A percentile compares a stretch with the other conserved stretches of the same genome.
Evolutionary conservation across 768 basidiomycete species (phyloP).

Genomic region (Lepiota venenata): DNA sequence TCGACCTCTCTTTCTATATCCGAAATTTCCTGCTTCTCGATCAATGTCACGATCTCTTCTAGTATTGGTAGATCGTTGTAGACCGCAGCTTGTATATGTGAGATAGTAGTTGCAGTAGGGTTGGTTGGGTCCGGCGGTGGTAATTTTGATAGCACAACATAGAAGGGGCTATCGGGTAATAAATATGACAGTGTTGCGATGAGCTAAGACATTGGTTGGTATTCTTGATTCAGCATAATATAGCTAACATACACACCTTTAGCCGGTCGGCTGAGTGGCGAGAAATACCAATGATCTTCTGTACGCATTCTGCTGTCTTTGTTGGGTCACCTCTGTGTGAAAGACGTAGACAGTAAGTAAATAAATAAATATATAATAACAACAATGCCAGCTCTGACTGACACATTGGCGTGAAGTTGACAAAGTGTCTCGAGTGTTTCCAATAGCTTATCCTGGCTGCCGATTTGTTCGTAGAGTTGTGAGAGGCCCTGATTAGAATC

Average conservation of each 20-base stretch:
- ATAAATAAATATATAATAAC: not conserved
- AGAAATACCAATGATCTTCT: conserved; percentile 63
- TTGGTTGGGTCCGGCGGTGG: conserved; percentile 77
- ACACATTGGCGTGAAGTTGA: conserved; percentile 58
- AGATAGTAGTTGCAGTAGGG: conserved; percentile 59
- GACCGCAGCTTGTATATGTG: conserved; percentile 55
- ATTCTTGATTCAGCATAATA: not conserved
- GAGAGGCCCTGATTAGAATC: conserved; percentile 56
- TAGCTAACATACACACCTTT: conserved; percentile 50
- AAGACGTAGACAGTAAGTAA: not conserved
- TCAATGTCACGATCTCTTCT: conserved; percentile 64
- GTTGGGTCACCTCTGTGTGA: conserved; percentile 59
- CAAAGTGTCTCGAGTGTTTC: conserved; percentile 55
- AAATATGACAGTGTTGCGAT: conserved; percentile 62
- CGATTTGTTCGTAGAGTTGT: conserved; percentile 64
- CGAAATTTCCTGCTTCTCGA: conserved; percentile 61
- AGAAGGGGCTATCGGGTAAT: conserved; percentile 71
- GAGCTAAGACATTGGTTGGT: conserved; percentile 40
- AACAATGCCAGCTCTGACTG: conserved; percentile 18
- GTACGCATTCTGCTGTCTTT: conserved; percentile 80
- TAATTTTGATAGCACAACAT: conserved; percentile 56
- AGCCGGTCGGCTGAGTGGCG: conserved; percentile 37
- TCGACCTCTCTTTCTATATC: conserved; percentile 65
- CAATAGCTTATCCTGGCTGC: conserved; percentile 55
- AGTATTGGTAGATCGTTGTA: conserved; percentile 69